phyloP scores from a whole-genome alignment of 192 early-diverging fungal species.

The Rhizoclosmatium sp. region DNA sequence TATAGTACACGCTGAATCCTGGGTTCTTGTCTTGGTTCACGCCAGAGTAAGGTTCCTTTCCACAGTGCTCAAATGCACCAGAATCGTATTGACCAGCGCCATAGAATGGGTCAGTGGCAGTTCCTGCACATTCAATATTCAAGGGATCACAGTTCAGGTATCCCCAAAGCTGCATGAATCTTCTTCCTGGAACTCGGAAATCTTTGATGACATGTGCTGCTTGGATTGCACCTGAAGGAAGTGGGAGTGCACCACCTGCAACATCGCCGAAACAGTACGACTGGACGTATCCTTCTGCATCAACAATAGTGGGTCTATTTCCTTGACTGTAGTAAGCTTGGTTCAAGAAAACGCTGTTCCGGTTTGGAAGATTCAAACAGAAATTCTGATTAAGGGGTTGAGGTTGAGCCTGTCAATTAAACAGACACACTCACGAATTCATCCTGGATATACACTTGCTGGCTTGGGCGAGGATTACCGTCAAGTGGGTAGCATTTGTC shows the following conservation, averaged over 20 bases:
- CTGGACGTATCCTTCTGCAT: conserved; percentile 45
- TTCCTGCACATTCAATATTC: conserved; percentile 36
- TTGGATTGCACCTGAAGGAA: conserved; percentile 36
- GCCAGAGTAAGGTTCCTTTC: conserved; percentile 46
- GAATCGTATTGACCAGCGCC: conserved; percentile 49
- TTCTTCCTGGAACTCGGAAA: neutral
- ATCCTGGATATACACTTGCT: conserved; percentile 34
- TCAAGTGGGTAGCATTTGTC: conserved; percentile 17
- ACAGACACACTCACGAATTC: conserved; percentile 4
- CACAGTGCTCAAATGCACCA: conserved; percentile 39
- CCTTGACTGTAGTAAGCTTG: conserved; percentile 18
- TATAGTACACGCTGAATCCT: conserved; percentile 18
- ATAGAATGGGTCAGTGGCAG: conserved; percentile 27
- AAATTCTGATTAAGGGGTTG: conserved; percentile 30
- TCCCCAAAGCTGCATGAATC: conserved; percentile 39
- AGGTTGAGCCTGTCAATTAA: neutral
- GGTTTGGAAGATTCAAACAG: conserved; percentile 44
- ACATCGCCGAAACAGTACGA: conserved; percentile 41
- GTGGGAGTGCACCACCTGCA: conserved; percentile 21
- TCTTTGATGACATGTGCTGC: conserved; percentile 33
- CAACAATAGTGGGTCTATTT: conserved; percentile 39
- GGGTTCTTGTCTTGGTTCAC: neutral
- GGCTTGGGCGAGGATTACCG: neutral
- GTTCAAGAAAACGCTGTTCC: conserved; percentile 3
- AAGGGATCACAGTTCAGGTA: conserved; percentile 38